phyloP scores from a whole-genome alignment of 106 monocot genomes.

The Platanthera zijinensis region DNA sequence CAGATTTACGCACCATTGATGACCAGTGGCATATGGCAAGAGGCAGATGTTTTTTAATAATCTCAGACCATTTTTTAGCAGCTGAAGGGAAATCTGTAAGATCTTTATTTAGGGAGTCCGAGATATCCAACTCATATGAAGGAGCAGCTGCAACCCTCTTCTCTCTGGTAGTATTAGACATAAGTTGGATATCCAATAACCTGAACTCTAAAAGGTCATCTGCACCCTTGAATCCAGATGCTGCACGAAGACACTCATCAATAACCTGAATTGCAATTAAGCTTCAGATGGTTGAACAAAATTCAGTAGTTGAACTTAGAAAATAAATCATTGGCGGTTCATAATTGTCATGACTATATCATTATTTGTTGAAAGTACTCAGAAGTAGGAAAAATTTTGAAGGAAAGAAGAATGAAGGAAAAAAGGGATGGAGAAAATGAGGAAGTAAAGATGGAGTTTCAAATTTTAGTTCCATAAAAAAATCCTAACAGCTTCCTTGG shows the following conservation, averaged over 20 bases:
- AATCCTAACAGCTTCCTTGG: not conserved
- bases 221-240: slow-evolving; percentile 85
- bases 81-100: slow-evolving; percentile 29
- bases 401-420: not conserved
- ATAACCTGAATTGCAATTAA: slow-evolving; percentile 52
- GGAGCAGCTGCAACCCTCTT: slow-evolving; percentile 79
- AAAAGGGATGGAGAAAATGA: not conserved
- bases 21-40: slow-evolving; percentile 45
- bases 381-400: not conserved
- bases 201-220: slow-evolving; percentile 65
- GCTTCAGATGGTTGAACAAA: slow-evolving; percentile 4
- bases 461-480: not conserved
- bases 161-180: slow-evolving; percentile 37
- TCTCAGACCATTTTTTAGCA: slow-evolving; percentile 50
- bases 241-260: slow-evolving; percentile 90
- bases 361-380: not conserved
- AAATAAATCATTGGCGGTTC: not conserved
- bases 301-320: not conserved
- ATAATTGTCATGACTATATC: not conserved
- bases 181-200: slow-evolving; percentile 57
- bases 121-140: slow-evolving; percentile 40
- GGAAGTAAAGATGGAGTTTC: not conserved
- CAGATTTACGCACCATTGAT: slow-evolving; percentile 38
- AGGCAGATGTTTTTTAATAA: slow-evolving; percentile 58
- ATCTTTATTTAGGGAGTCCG: slow-evolving; percentile 13